phyloP scores from a whole-genome alignment of 2,329 filamentous ascomycete species.

The Neonectria faginata region DNA sequence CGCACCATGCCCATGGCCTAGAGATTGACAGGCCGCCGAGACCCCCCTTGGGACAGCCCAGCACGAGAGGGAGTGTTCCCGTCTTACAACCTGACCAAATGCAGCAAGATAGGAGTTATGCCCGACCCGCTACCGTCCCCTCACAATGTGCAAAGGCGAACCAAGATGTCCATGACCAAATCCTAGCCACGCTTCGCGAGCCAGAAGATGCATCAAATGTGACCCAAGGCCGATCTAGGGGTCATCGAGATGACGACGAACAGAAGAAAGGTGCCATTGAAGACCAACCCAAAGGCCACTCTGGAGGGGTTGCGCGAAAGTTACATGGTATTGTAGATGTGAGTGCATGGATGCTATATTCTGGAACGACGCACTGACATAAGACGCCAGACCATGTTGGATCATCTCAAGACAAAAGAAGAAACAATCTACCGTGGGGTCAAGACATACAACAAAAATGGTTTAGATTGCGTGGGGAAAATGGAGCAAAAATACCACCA shows the following conservation, averaged over 20 bases:
- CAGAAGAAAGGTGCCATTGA: constrained; percentile 1
- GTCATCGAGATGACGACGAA: not conserved
- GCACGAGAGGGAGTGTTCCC: constrained; percentile 5
- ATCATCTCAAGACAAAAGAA: constrained; percentile 42
- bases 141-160: constrained; percentile 18
- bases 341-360: constrained; percentile 18
- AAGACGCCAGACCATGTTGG: constrained; percentile 38
- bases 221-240: constrained; percentile 1
- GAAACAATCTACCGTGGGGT: constrained; percentile 32
- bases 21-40: constrained; percentile 24
- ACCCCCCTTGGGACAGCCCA: constrained; percentile 12
- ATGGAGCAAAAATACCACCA: constrained; percentile 38
- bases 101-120: not conserved
- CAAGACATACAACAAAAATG: constrained; percentile 40
- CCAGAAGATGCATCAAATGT: constrained; percentile 11
- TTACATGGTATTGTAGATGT: constrained; percentile 45
- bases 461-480: constrained; percentile 35
- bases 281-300: constrained; percentile 4
- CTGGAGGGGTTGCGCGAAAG: constrained; percentile 27
- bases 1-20: constrained; percentile 10
- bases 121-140: not conserved
- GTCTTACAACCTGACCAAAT: not conserved
- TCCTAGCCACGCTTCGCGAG: constrained; percentile 33
- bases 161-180: constrained; percentile 33
- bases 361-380: constrained; percentile 28